Conservation (phyloP, 495 filamentous ascomycete species). For the Penicillium chermesinum region DNA sequence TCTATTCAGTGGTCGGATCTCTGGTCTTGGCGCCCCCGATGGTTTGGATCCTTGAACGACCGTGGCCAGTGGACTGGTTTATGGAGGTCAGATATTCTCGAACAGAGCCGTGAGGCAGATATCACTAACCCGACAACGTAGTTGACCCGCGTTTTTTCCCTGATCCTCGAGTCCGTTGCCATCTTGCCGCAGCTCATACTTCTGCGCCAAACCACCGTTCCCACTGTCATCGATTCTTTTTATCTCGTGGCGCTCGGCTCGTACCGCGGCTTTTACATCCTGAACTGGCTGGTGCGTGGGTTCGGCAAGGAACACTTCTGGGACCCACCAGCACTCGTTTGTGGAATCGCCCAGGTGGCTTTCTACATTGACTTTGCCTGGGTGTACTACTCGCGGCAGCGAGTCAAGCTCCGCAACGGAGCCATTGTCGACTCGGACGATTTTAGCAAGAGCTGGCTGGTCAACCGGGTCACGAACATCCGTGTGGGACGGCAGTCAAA, state of each 20-base stretch:
- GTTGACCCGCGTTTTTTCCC: slow-evolving; percentile 78
- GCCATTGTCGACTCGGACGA: slow-evolving; percentile 94
- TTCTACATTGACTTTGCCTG: slow-evolving; percentile 94
- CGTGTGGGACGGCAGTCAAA: slow-evolving; percentile 26
- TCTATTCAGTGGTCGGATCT: slow-evolving; percentile 55
- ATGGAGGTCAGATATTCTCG: slow-evolving; percentile 45
- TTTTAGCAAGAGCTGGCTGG: slow-evolving; percentile 73
- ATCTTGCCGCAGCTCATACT: slow-evolving; percentile 88
- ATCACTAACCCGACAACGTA: slow-evolving; percentile 28
- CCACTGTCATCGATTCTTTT: slow-evolving; percentile 92
- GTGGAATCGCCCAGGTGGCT: slow-evolving; percentile 84
- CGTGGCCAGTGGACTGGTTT: slow-evolving; percentile 39
- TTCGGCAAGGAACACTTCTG: slow-evolving; percentile 52
- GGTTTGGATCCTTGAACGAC: slow-evolving; percentile 54
- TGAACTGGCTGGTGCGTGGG: slow-evolving; percentile 81
- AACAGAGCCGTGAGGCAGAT: not conserved
- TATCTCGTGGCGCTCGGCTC: slow-evolving; percentile 85
- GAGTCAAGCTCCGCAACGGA: slow-evolving; percentile 87
- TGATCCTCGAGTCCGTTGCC: slow-evolving; percentile 84
- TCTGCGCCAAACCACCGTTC: slow-evolving; percentile 87
- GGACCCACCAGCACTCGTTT: slow-evolving; percentile 71
- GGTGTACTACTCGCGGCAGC: slow-evolving; percentile 91
- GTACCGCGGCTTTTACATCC: slow-evolving; percentile 84
- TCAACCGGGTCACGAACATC: slow-evolving; percentile 43
- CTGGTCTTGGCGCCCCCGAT: slow-evolving; percentile 59